These are phyloP conservation scores for Gossypium stocksii DNA, from an alignment of 345 rosid genomes.

Conservation along the genomic window DNA sequence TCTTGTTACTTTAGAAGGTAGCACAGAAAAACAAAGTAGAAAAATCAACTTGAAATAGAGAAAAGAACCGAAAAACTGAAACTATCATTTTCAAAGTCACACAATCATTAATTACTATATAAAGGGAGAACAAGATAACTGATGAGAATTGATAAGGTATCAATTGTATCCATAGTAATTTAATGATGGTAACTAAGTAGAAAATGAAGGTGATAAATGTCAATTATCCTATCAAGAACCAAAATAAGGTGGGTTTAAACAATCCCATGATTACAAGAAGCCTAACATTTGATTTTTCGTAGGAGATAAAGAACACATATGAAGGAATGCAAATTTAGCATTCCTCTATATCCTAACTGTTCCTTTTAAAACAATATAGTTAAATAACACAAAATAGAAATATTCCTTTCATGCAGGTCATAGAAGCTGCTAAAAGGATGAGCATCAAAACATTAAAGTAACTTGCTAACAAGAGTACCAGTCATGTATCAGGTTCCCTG, in stretches of 20 bases:
- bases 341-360: background rate
- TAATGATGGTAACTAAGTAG: background rate
- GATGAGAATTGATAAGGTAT: background rate
- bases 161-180: background rate
- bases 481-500: conserved; percentile 68
- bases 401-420: background rate
- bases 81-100: conserved; percentile 5
- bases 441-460: background rate
- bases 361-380: background rate
- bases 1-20: background rate
- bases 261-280: background rate
- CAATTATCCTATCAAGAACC: background rate
- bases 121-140: background rate
- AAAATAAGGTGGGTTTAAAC: background rate
- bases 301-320: background rate
- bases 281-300: background rate
- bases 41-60: conserved; percentile 4
- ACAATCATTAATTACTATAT: background rate
- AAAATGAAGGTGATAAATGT: background rate
- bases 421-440: background rate
- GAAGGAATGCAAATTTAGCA: background rate
- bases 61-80: conserved; percentile 5
- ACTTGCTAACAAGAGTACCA: conserved; percentile 40
- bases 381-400: background rate
- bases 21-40: background rate